These are phyloP conservation scores for Paecilomyces dactylethromorphus DNA, from an alignment of 2,329 filamentous ascomycete genomes.

Conservation along the genomic window DNA sequence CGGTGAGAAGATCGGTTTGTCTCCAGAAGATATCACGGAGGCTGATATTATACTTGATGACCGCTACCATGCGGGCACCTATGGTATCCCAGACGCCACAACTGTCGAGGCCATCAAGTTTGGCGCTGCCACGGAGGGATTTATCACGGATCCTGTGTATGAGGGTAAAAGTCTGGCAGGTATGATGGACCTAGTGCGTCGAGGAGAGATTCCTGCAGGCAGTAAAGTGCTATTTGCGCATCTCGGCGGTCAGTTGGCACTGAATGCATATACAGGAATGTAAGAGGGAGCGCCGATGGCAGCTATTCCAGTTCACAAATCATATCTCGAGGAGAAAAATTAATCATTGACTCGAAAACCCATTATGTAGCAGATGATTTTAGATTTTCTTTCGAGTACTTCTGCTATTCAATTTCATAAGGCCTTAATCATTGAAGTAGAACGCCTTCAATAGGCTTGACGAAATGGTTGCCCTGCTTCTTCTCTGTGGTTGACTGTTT, in stretches of 20 bases:
- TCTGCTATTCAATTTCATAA: no score
- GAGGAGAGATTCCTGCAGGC: constrained; percentile 50
- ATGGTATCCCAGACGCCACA: constrained; percentile 58
- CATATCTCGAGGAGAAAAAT: background rate
- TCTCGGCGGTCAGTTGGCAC: constrained; percentile 61
- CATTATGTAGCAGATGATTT: no score
- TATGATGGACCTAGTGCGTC: constrained; percentile 61
- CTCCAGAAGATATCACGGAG: constrained; percentile 53
- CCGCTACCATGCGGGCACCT: constrained; percentile 60
- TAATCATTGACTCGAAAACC: background rate
- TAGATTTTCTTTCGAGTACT: no score
- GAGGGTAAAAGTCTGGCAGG: constrained; percentile 70
- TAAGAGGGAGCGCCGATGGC: background rate
- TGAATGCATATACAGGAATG: constrained; percentile 59
- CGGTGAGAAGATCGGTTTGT: constrained; percentile 56
- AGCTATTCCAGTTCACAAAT: background rate
- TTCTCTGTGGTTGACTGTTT: no score
- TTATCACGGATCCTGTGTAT: constrained; percentile 71
- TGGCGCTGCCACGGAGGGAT: constrained; percentile 61
- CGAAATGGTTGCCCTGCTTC: no score
- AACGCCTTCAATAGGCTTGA: no score
- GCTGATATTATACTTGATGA: constrained; percentile 58
- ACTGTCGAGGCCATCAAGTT: constrained; percentile 64
- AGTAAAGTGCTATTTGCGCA: constrained; percentile 68
- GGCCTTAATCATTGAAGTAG: no score